Conservation (phyloP, 257 asterid genomes). For the Ilex asprella region DNA sequence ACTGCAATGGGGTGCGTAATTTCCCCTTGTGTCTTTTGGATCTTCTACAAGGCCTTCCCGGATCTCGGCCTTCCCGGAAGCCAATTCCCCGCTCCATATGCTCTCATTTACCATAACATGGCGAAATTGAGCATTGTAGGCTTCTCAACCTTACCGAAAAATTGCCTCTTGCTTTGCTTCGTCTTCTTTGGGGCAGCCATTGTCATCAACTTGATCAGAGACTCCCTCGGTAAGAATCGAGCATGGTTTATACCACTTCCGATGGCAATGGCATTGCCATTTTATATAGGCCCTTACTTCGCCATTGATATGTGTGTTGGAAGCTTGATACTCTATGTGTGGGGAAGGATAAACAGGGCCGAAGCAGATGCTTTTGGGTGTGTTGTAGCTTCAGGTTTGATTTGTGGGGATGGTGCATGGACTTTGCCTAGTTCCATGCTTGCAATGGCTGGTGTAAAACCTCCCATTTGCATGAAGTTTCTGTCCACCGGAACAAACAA, state of each 20-base stretch:
- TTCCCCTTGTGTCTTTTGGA: conserved; percentile 86
- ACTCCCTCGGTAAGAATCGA: conserved; percentile 41
- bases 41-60: conserved; percentile 63
- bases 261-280: conserved; percentile 96
- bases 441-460: conserved; percentile 59
- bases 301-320: conserved; percentile 84
- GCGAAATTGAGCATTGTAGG: conserved; percentile 76
- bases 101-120: conserved; percentile 65
- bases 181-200: conserved; percentile 55
- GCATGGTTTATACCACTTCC: conserved; percentile 73
- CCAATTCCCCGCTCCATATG: conserved; percentile 73
- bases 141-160: conserved; percentile 49
- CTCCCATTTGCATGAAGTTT: conserved; percentile 87
- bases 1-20: conserved; percentile 86
- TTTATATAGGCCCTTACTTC: conserved; percentile 68
- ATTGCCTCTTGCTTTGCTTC: conserved; percentile 68
- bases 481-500: conserved; percentile 33
- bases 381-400: conserved; percentile 84
- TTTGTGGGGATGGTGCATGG: conserved; percentile 90
- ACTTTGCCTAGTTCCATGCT: conserved; percentile 62
- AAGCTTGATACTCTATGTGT: conserved; percentile 62
- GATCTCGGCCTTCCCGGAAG: conserved; percentile 45
- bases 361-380: conserved; percentile 84
- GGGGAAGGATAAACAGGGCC: conserved; percentile 56
- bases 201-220: conserved; percentile 53